phyloP scores from a whole-genome alignment of 495 filamentous ascomycete genomes.

The Tuber indicum region DNA sequence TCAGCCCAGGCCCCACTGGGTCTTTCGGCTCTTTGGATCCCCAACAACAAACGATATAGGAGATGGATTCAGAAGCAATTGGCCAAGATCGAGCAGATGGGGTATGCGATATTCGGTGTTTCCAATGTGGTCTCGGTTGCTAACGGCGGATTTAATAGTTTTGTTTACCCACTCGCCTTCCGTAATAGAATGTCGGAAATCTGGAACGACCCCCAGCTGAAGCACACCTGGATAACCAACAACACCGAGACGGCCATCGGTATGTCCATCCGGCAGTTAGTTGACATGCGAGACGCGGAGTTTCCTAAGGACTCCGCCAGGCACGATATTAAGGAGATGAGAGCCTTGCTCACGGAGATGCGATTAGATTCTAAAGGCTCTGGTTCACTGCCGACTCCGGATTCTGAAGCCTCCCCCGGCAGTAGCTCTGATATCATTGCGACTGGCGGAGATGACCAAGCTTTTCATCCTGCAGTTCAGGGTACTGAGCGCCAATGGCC shows the following conservation, averaged over 20 bases:
- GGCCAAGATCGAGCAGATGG: slow-evolving; percentile 68
- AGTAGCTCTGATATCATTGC: slow-evolving; percentile 11
- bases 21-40: slow-evolving; percentile 71
- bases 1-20: slow-evolving; percentile 69
- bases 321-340: slow-evolving; percentile 39
- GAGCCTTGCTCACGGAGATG: slow-evolving; percentile 36
- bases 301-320: slow-evolving; percentile 32
- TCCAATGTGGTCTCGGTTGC: slow-evolving; percentile 13
- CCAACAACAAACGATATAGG: slow-evolving; percentile 61
- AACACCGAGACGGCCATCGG: slow-evolving; percentile 40
- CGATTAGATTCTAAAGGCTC: slow-evolving; percentile 39
- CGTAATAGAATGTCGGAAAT: slow-evolving; percentile 64
- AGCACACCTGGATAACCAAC: slow-evolving; percentile 39
- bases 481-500: slow-evolving; percentile 21
- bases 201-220: slow-evolving; percentile 45
- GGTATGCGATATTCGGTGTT: slow-evolving; percentile 54
- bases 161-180: slow-evolving; percentile 69
- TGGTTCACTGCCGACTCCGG: slow-evolving; percentile 33
- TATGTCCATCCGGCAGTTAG: slow-evolving; percentile 39
- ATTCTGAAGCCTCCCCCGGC: slow-evolving; percentile 27
- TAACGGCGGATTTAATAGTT: slow-evolving; percentile 50
- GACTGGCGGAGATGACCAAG: slow-evolving; percentile 21
- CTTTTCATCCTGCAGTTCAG: slow-evolving; percentile 24
- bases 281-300: slow-evolving; percentile 40
- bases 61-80: slow-evolving; percentile 80